Evolutionary conservation across 1,139 yeast species (phyloP).

Genomic region (Arxiozyma telluris): DNA sequence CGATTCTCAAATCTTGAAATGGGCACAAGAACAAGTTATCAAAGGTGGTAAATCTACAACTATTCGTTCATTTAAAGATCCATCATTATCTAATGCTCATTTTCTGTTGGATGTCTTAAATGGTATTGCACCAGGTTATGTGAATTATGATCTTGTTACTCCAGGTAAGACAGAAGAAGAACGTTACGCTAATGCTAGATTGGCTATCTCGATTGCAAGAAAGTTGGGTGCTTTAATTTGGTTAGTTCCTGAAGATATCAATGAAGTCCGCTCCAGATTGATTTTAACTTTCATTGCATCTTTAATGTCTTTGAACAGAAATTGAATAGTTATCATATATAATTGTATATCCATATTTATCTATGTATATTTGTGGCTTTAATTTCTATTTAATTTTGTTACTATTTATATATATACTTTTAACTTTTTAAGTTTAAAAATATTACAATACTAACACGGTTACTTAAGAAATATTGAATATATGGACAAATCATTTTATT

Average conservation of each 20-base stretch:
- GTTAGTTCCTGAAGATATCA: constrained; percentile 98
- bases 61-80: constrained; percentile 79
- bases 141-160: constrained; percentile 84
- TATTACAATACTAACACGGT: neutral
- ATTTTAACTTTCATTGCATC: constrained; percentile 92
- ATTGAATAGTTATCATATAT: neutral
- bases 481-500: neutral
- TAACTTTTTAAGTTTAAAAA: neutral
- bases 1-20: constrained; percentile 77
- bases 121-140: constrained; percentile 95
- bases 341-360: neutral
- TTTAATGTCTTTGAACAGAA: constrained; percentile 57
- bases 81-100: constrained; percentile 63
- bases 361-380: neutral
- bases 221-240: constrained; percentile 95
- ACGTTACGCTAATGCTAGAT: constrained; percentile 84
- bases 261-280: constrained; percentile 88
- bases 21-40: constrained; percentile 83
- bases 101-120: constrained; percentile 83
- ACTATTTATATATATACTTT: neutral
- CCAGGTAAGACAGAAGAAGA: constrained; percentile 76
- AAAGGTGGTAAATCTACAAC: constrained; percentile 72
- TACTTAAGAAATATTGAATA: neutral
- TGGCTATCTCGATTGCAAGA: constrained; percentile 97
- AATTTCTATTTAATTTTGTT: too few relatives aligned